These are phyloP conservation scores for Neoscytalidium dimidiatum DNA, from an alignment of 2,329 filamentous ascomycete species.

Conservation along the genomic window DNA sequence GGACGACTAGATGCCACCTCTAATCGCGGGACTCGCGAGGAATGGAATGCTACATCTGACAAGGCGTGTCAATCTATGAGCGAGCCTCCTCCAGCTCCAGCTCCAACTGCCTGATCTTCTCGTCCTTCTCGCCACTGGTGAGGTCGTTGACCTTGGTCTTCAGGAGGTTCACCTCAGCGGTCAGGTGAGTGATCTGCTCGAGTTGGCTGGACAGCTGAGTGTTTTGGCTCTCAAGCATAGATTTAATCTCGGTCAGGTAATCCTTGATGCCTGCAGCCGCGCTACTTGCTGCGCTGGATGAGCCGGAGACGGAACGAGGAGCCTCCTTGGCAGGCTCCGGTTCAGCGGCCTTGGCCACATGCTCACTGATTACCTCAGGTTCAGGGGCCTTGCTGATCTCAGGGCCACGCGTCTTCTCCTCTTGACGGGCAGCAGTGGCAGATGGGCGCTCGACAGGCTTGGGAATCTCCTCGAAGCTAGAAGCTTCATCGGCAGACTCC, in stretches of 20 bases:
- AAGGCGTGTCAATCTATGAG: background rate
- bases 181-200: constrained; percentile 70
- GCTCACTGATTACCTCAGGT: background rate
- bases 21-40: background rate
- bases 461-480: constrained; percentile 83
- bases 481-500: constrained; percentile 64
- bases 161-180: constrained; percentile 68
- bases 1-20: background rate
- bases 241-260: constrained; percentile 75
- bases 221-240: constrained; percentile 74
- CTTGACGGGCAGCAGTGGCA: constrained; percentile 36
- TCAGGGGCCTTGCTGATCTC: constrained; percentile 31
- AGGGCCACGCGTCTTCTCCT: constrained; percentile 41
- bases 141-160: constrained; percentile 70
- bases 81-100: constrained; percentile 41
- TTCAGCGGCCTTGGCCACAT: constrained; percentile 45
- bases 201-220: constrained; percentile 76
- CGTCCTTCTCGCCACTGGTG: constrained; percentile 39
- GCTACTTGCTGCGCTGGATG: constrained; percentile 43
- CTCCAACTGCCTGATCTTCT: constrained; percentile 43
- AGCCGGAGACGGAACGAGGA: constrained; percentile 30
- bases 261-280: constrained; percentile 60
- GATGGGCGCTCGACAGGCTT: constrained; percentile 68
- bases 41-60: background rate
- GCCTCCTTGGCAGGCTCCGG: constrained; percentile 34